Conservation (phyloP, 768 basidiomycete genomes). For the Thelephora ganbajun region DNA sequence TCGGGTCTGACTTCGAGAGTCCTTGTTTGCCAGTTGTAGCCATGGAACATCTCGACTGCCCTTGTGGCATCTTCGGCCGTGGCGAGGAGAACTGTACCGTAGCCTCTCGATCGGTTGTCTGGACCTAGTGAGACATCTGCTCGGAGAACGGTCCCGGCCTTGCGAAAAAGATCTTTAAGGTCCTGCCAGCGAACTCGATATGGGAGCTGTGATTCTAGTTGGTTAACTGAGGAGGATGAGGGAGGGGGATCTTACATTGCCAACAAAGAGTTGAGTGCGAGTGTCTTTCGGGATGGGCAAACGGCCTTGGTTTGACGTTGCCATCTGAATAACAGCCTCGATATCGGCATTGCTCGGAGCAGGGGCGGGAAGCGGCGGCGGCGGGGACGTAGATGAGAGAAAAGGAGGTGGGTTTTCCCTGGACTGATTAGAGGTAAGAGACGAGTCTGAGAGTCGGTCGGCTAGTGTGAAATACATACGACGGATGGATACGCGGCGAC, state of each 20-base stretch:
- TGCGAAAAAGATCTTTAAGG: constrained; percentile 93
- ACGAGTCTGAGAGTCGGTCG: background rate
- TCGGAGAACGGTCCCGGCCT: constrained; percentile 61
- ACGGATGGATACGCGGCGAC: background rate
- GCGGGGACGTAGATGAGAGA: constrained; percentile 3
- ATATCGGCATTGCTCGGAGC: constrained; percentile 68
- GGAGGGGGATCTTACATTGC: constrained; percentile 54
- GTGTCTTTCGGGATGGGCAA: constrained; percentile 52
- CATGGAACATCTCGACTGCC: constrained; percentile 93
- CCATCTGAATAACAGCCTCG: constrained; percentile 83
- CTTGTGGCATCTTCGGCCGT: constrained; percentile 89
- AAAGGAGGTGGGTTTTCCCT: background rate
- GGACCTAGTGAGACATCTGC: constrained; percentile 46
- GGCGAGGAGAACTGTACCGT: constrained; percentile 90
- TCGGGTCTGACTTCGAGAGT: constrained; percentile 87
- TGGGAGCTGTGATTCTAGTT: constrained; percentile 47
- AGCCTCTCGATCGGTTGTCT: constrained; percentile 85
- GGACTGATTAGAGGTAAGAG: background rate
- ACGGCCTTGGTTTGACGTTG: constrained; percentile 49
- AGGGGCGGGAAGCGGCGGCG: constrained; percentile 9
- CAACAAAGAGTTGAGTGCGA: constrained; percentile 89
- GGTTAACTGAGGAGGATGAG: background rate
- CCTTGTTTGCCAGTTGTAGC: constrained; percentile 93
- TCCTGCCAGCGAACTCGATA: constrained; percentile 99
- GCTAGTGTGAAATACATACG: background rate